Evolutionary conservation across 352 stramenopile genomes (phyloP).

Genomic region (Phytopythium delawarense): DNA sequence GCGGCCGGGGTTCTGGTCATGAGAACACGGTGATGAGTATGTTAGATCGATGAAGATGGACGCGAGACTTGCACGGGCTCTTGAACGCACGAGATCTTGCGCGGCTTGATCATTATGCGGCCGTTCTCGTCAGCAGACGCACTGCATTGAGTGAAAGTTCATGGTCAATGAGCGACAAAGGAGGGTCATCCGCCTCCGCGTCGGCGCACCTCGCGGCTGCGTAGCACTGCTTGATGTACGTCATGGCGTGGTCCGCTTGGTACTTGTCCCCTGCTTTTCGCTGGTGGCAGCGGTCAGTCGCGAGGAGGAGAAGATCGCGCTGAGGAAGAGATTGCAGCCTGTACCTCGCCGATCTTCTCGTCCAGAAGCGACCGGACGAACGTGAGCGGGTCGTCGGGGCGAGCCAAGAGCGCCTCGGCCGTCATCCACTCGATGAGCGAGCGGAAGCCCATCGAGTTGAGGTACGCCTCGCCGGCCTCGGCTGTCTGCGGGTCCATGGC

Average conservation of each 20-base stretch:
- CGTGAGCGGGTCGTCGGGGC: conserved; percentile 81
- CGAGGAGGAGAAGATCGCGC: not conserved
- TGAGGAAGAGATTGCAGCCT: not conserved
- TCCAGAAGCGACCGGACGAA: conserved; percentile 79
- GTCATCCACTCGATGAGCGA: conserved; percentile 91
- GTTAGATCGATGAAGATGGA: not conserved
- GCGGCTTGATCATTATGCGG: conserved; percentile 65
- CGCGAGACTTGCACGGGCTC: not conserved
- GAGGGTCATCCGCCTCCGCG: too few relatives aligned
- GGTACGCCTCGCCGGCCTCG: conserved; percentile 79
- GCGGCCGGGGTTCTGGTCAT: not conserved
- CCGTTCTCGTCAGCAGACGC: conserved; percentile 82
- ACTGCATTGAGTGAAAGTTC: conserved; percentile 17
- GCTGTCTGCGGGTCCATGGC: conserved; percentile 71
- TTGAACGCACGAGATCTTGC: conserved; percentile 48
- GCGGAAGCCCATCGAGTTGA: conserved; percentile 87
- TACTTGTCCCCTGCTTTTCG: conserved; percentile 63
- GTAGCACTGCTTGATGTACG: conserved; percentile 89
- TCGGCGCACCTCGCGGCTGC: conserved; percentile 57
- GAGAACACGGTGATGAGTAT: too few relatives aligned
- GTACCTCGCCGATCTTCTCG: conserved; percentile 78
- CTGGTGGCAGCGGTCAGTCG: conserved; percentile 8
- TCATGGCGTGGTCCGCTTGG: conserved; percentile 67
- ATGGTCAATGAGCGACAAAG: not conserved
- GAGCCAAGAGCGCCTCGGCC: conserved; percentile 77